Base-by-base conservation (phyloP, 1,284 basidiomycete species). In the Moesziomyces aphidis region DNA sequence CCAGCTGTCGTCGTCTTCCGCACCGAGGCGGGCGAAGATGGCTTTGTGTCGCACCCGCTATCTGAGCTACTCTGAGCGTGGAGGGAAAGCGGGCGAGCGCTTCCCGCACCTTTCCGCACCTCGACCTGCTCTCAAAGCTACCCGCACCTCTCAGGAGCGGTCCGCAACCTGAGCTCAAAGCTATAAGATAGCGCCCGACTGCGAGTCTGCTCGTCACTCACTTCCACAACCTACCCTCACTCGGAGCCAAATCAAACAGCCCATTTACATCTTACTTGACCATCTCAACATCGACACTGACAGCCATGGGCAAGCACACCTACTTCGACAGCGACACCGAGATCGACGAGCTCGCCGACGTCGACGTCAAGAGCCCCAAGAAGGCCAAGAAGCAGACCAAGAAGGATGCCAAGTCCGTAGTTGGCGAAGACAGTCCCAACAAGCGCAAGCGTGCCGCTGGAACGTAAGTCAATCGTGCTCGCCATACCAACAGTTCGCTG, bases 341-440 rank as follows among this genome's bases (percentile, higher is more conserved):
- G 17, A 36, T 8, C 34, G 61, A 64, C 51, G 61, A 63, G 39
- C 45, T 57, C 4, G 3, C 26, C 31, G 61, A 50, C 45, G 23
- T 53, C 13, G 49, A 55, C 15, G 10, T 47, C 42, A 55, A 51
- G 53, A 42, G 52, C 13, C 47, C 57, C 34, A 66, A 66, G 53
- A 50, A 34, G 49, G 53, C 52, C 48, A 66, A 55, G 57, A 59
- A 36, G 53, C 49, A 51, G 50, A 9, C 19, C 15, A 57, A 65
- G 43, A 1, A 19, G 17, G 52, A 51, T 15, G 17, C 15, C n/a
- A 28, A 9, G 9, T 45, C 45, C 31, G 31, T 8, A 9, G 2
- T 31, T 17, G 39, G 39, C 15, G 39, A 42, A 8, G 39, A 5
- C 5, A 42, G 39, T 6, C 39, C 39, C 6, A 46, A 0, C 55